Percentiles rank a stretch among this genome's conserved stretches.
These are phyloP conservation scores for Actinidia arguta DNA, from an alignment of 179 eudicot genomes.

Conservation along the genomic window DNA sequence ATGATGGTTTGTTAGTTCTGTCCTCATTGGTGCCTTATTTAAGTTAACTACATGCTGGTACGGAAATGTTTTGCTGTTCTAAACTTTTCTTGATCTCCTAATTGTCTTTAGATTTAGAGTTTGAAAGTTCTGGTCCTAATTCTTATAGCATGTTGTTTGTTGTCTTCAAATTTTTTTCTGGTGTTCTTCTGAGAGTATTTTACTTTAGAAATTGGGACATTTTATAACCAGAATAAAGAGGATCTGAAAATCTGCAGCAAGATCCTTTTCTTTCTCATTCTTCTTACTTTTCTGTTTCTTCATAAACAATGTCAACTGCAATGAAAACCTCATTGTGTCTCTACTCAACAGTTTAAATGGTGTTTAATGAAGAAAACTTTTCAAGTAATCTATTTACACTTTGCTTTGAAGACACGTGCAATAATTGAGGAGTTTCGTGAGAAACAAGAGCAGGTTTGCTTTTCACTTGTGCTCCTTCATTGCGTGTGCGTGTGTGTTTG, in stretches of 20 bases:
- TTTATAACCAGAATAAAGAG: background rate
- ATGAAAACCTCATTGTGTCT: background rate
- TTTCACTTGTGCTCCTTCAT: background rate
- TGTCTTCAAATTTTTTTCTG: background rate
- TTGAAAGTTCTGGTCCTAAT: background rate
- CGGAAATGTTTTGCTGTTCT: background rate
- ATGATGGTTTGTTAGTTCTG: background rate
- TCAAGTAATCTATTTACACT: constrained; percentile 84
- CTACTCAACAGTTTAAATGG: constrained; percentile 80
- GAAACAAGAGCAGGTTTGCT: constrained; percentile 89
- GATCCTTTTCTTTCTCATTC: constrained; percentile 10
- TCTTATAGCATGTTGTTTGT: constrained; percentile 8
- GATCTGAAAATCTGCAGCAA: background rate
- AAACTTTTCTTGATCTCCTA: background rate
- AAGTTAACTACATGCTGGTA: background rate
- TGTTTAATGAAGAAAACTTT: constrained; percentile 81
- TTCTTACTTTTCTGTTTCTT: background rate
- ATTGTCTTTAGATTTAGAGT: constrained; percentile 4
- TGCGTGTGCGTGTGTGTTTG: background rate
- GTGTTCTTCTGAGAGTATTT: background rate
- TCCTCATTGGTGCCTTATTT: background rate
- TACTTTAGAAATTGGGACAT: background rate
- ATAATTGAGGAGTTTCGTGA: constrained; percentile 84
- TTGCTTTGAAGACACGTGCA: constrained; percentile 83
- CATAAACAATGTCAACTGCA: background rate